phyloP scores from a whole-genome alignment of 202 grass and related monocot genomes.

The Musa balbisiana region DNA sequence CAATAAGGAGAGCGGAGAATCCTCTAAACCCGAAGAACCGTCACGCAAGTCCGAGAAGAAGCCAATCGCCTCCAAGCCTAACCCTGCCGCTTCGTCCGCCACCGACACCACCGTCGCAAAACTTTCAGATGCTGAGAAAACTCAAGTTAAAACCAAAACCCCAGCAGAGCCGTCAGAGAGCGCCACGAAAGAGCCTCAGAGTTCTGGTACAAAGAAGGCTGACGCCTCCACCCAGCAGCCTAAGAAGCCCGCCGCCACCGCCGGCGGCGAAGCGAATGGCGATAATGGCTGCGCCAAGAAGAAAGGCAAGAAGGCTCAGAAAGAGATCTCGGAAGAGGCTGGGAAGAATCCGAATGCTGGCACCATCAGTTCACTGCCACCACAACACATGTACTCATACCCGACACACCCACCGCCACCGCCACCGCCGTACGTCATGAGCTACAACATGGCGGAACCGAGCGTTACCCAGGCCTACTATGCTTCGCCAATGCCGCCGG shows the following conservation, averaged over 20 bases:
- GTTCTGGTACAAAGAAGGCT: background rate
- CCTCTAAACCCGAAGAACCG: too few species aligned
- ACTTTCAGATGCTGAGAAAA: background rate
- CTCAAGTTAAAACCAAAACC: background rate
- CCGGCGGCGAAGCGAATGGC: too few species aligned
- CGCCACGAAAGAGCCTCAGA: background rate
- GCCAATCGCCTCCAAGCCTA: background rate
- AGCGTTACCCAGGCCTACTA: constrained; percentile 29
- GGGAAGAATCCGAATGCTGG: background rate
- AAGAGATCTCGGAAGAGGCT: constrained; percentile 9
- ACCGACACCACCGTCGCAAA: background rate
- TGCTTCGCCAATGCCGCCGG: background rate
- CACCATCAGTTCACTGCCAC: too few species aligned
- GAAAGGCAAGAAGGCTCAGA: constrained; percentile 26
- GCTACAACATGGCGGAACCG: constrained; percentile 61
- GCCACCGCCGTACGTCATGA: constrained; percentile 34
- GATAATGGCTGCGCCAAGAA: constrained; percentile 16
- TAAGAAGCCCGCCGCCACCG: background rate
- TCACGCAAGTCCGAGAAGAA: background rate
- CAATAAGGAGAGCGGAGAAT: background rate
- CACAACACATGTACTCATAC: constrained; percentile 18
- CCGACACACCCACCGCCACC: constrained; percentile 27
- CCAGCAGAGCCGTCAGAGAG: background rate
- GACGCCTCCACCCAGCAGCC: background rate
- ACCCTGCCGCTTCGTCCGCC: too few species aligned